Evolutionary conservation across 371 early-diverging fungal species (phyloP).

Genomic region (Parasitella parasitica): DNA sequence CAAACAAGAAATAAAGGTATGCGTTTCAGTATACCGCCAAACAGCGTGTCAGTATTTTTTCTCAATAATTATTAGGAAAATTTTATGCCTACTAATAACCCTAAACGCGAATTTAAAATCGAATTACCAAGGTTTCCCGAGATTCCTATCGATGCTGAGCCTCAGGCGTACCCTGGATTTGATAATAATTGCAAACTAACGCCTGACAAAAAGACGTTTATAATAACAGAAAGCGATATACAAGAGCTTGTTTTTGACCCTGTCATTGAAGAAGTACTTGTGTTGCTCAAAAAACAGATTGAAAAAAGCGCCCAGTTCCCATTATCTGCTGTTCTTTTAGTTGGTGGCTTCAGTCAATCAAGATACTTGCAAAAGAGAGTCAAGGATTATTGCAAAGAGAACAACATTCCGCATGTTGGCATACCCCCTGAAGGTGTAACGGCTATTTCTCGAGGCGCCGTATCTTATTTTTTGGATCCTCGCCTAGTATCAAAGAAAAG

Average conservation of each 20-base stretch:
- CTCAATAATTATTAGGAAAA: neutral
- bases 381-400: constrained; percentile 4
- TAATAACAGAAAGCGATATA: neutral
- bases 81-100: neutral
- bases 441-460: constrained; percentile 29
- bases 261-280: neutral
- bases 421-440: constrained; percentile 26
- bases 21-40: too few species aligned
- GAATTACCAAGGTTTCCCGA: neutral
- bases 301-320: neutral
- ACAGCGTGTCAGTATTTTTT: neutral
- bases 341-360: constrained; percentile 4
- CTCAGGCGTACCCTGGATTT: too few species aligned
- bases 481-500: constrained; percentile 17
- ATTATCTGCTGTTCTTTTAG: neutral
- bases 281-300: constrained; percentile 22
- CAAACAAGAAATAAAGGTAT: neutral
- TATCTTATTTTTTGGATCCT: constrained; percentile 38
- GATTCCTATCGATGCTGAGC: neutral
- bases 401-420: constrained; percentile 4
- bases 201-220: neutral
- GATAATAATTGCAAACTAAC: too few species aligned
- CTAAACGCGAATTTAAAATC: neutral
- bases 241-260: neutral
- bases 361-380: constrained; percentile 1